These are phyloP conservation scores for Phyllosticta citrichinensis DNA, from an alignment of 2,329 filamentous ascomycete genomes.

Conservation along the genomic window DNA sequence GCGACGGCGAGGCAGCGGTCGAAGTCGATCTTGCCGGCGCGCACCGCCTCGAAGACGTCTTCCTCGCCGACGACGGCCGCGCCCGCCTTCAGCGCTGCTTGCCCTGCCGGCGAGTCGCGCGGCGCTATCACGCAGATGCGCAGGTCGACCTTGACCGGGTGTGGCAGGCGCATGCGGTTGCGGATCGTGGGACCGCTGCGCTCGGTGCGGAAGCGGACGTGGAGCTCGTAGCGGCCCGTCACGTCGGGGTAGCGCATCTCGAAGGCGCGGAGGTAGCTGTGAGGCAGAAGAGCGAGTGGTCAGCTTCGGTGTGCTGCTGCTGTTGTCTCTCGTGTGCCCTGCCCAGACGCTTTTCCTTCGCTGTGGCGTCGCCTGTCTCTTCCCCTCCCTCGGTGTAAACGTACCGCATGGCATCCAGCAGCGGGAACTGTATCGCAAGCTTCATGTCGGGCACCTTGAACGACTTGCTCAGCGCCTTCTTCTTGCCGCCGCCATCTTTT, in stretches of 20 bases:
- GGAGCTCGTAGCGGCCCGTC: slow-evolving; percentile 76
- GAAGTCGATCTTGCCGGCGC: slow-evolving; percentile 70
- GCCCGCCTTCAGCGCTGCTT: slow-evolving; percentile 66
- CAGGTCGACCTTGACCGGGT: slow-evolving; percentile 80
- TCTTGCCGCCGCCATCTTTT: slow-evolving; percentile 34
- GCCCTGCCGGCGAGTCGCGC: slow-evolving; percentile 64
- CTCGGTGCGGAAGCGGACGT: slow-evolving; percentile 69
- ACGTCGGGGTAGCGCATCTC: slow-evolving; percentile 76
- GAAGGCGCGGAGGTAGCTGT: slow-evolving; percentile 77
- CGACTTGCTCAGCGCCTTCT: slow-evolving; percentile 55
- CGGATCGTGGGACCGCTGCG: slow-evolving; percentile 82
- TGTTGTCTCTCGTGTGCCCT: neutral
- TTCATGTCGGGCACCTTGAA: slow-evolving; percentile 55
- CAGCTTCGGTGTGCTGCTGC: neutral
- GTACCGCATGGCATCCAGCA: slow-evolving; percentile 89
- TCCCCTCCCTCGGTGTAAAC: slow-evolving; percentile 15
- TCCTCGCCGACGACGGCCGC: slow-evolving; percentile 80
- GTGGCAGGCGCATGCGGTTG: slow-evolving; percentile 77
- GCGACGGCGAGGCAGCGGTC: slow-evolving; percentile 81
- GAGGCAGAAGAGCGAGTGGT: slow-evolving; percentile 8
- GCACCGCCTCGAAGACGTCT: slow-evolving; percentile 69
- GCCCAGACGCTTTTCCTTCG: neutral
- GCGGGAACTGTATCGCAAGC: slow-evolving; percentile 61
- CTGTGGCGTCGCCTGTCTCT: neutral
- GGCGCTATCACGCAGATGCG: slow-evolving; percentile 85